Evolutionary conservation across 1,284 basidiomycete genomes (phyloP).

Genomic region (Moesziomyces antarcticus): DNA sequence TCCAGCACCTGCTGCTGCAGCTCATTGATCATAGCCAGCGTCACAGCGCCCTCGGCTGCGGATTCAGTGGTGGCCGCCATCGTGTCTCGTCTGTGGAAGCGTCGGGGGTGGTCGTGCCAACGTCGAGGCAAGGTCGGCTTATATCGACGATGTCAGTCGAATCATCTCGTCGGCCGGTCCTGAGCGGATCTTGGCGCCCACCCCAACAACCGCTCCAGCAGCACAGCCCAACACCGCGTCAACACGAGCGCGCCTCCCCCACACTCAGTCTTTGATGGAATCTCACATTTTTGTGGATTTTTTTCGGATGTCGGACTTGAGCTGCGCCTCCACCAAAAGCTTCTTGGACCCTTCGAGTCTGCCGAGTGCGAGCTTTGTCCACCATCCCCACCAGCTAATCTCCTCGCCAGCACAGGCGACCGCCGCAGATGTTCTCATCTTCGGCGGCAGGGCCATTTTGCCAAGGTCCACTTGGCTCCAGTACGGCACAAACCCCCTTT

Average conservation of each 20-base stretch:
- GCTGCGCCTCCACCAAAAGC: conserved; percentile 16
- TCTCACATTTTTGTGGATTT: too few relatives aligned
- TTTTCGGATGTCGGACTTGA: conserved; percentile 15
- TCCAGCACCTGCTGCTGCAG: conserved; percentile 42
- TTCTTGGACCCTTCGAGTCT: conserved; percentile 14
- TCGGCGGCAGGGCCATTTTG: conserved; percentile 20
- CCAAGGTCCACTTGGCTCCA: not conserved
- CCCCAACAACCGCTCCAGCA: not conserved
- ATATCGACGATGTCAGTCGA: not conserved
- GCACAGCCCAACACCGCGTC: not conserved
- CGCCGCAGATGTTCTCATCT: conserved; percentile 20
- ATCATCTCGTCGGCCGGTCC: not conserved
- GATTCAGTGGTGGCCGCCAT: conserved; percentile 12
- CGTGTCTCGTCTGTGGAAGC: not conserved
- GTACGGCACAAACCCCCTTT: conserved; percentile 21
- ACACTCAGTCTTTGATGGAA: not conserved
- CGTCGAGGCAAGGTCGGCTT: too few relatives aligned
- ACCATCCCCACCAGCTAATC: not conserved
- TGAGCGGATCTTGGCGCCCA: not conserved
- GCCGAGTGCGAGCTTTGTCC: not conserved
- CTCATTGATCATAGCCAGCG: conserved; percentile 44
- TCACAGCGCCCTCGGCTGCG: conserved; percentile 13
- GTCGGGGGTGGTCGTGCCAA: not conserved
- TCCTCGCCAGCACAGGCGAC: not conserved
- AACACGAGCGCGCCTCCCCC: not conserved